These are phyloP conservation scores for Meripilus lineatus DNA, from an alignment of 1,284 basidiomycete species.

Conservation along the genomic window DNA sequence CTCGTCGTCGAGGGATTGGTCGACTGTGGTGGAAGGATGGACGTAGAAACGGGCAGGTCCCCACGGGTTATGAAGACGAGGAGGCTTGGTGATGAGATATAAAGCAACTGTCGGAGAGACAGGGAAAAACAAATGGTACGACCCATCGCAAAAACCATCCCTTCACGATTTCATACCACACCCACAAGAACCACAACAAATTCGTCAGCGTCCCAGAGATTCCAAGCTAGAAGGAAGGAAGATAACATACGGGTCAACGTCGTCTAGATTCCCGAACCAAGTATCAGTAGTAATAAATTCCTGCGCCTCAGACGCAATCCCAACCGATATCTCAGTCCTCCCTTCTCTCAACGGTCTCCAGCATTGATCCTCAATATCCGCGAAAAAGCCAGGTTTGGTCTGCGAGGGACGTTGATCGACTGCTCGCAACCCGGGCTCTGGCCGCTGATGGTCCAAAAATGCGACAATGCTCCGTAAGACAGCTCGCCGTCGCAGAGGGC, in stretches of 20 bases:
- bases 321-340: constrained; percentile 19
- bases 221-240: constrained; percentile 3
- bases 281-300: constrained; percentile 40
- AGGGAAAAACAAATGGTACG: constrained; percentile 47
- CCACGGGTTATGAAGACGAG: neutral
- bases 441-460: constrained; percentile 18
- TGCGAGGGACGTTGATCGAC: neutral
- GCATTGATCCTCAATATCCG: constrained; percentile 21
- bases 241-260: constrained; percentile 34
- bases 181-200: neutral
- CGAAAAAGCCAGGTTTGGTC: constrained; percentile 7
- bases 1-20: too few relatives aligned
- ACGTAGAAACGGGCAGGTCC: too few relatives aligned
- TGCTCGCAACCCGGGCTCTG: neutral
- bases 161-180: too few relatives aligned
- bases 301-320: constrained; percentile 37
- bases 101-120: constrained; percentile 45
- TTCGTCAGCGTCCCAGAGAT: neutral
- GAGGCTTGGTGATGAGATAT: constrained; percentile 36
- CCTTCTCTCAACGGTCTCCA: constrained; percentile 19
- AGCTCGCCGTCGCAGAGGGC: constrained; percentile 16
- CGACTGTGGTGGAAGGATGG: too few relatives aligned
- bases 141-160: constrained; percentile 19
- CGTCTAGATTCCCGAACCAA: constrained; percentile 39
- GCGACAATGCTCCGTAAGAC: constrained; percentile 23